Percentiles rank a stretch among this genome's conserved stretches.
These are phyloP conservation scores for Thoreauomyces humboldtii DNA, from an alignment of 192 early-diverging fungal species.

Conservation along the genomic window DNA sequence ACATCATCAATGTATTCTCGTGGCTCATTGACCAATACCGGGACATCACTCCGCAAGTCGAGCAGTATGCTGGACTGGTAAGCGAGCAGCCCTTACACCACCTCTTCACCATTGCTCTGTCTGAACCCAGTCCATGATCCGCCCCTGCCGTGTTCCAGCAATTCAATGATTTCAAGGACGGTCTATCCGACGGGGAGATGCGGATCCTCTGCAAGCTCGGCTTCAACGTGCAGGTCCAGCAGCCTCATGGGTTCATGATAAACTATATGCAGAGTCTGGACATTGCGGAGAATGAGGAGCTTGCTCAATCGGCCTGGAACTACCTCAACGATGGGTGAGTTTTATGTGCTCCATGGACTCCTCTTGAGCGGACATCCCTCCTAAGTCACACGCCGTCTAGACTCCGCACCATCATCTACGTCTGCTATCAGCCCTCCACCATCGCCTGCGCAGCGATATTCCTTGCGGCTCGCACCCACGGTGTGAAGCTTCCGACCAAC, in stretches of 20 bases:
- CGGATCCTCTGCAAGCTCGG: slow-evolving; percentile 83
- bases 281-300: slow-evolving; percentile 64
- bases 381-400: slow-evolving; percentile 33
- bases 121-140: neutral
- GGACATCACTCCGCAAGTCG: slow-evolving; percentile 2
- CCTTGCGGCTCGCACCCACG: slow-evolving; percentile 68
- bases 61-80: slow-evolving; percentile 19
- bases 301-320: slow-evolving; percentile 91
- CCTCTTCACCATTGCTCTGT: neutral
- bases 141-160: slow-evolving; percentile 36
- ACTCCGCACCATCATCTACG: slow-evolving; percentile 68
- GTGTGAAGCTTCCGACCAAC: slow-evolving; percentile 62
- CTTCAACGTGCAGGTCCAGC: slow-evolving; percentile 95
- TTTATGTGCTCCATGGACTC: neutral
- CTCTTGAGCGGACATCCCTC: no score
- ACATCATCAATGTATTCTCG: slow-evolving; percentile 73
- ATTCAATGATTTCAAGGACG: slow-evolving; percentile 79
- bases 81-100: neutral
- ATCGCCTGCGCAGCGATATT: slow-evolving; percentile 88
- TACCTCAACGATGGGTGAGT: slow-evolving; percentile 86
- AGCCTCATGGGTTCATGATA: slow-evolving; percentile 93
- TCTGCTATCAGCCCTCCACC: slow-evolving; percentile 71
- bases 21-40: slow-evolving; percentile 19
- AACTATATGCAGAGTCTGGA: slow-evolving; percentile 86
- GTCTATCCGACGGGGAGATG: slow-evolving; percentile 77